Evolutionary conservation across 75 land plant species (phyloP).

Genomic region (Sequoia sempervirens): DNA sequence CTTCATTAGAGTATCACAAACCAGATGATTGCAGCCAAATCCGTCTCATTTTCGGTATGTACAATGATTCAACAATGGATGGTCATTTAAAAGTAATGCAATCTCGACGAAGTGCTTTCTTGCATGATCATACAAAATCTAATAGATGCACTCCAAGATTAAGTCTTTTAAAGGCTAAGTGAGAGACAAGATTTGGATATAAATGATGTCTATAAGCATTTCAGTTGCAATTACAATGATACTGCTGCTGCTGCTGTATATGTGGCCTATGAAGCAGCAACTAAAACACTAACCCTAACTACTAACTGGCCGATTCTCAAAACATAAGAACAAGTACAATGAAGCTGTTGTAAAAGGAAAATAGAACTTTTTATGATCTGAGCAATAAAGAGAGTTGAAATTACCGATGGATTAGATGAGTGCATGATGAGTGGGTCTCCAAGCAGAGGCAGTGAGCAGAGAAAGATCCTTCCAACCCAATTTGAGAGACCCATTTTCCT

Average conservation of each 20-base stretch:
- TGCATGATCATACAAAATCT: background rate
- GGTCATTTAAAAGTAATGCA: background rate
- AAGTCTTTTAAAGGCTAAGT: background rate
- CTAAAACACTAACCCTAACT: background rate
- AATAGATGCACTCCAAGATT: background rate
- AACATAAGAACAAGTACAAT: background rate
- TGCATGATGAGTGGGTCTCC: slow-evolving; percentile 39
- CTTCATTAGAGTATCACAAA: background rate
- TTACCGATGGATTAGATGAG: background rate
- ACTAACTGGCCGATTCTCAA: background rate
- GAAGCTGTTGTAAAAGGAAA: background rate
- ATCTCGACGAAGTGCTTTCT: background rate
- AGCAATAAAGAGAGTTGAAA: background rate
- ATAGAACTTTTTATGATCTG: background rate
- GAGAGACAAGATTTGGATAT: background rate
- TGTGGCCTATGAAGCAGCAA: background rate
- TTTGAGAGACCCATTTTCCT: slow-evolving; percentile 81
- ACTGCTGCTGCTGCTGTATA: background rate
- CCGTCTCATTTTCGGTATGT: background rate
- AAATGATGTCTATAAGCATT: background rate
- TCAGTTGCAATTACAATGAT: background rate
- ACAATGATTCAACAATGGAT: background rate
- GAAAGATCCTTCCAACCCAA: slow-evolving; percentile 94
- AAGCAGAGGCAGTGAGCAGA: slow-evolving; percentile 91
- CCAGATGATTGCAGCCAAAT: background rate